Evolutionary conservation across 2,329 filamentous ascomycete species (phyloP).

Genomic region (Boeremia exigua): DNA sequence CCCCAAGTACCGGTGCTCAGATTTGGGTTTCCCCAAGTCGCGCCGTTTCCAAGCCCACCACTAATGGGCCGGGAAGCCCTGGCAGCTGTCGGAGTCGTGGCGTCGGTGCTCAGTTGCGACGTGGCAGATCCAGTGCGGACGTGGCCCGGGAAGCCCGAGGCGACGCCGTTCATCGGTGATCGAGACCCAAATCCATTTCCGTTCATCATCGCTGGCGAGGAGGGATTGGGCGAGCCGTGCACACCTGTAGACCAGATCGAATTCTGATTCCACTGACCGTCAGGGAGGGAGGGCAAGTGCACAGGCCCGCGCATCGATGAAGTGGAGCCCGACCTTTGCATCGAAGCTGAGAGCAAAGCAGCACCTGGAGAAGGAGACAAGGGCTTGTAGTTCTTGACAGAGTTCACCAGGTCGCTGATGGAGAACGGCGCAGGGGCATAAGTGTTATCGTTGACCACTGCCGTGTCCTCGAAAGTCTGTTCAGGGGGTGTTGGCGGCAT

Average conservation of each 20-base stretch:
- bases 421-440: conserved; percentile 37
- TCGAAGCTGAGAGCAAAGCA: conserved; percentile 37
- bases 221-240: conserved; percentile 37
- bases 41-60: conserved; percentile 41
- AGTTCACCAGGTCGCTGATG: conserved; percentile 48
- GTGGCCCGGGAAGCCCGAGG: conserved; percentile 45
- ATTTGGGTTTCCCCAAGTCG: conserved; percentile 40
- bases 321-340: conserved; percentile 43
- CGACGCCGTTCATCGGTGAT: conserved; percentile 43
- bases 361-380: conserved; percentile 36
- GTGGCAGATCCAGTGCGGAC: conserved; percentile 53
- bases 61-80: conserved; percentile 32
- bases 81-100: conserved; percentile 18
- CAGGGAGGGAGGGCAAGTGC: conserved; percentile 46
- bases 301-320: conserved; percentile 45
- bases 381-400: conserved; percentile 45
- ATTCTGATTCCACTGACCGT: conserved; percentile 42
- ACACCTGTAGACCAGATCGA: conserved; percentile 48
- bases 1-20: conserved; percentile 32
- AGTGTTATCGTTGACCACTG: conserved; percentile 40
- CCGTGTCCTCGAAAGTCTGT: conserved; percentile 52
- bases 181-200: conserved; percentile 26
- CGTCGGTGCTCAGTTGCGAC: conserved; percentile 48
- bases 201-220: conserved; percentile 37
- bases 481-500: conserved; percentile 56